Conservation (phyloP, 768 basidiomycete species). For the Megacollybia marginata region DNA sequence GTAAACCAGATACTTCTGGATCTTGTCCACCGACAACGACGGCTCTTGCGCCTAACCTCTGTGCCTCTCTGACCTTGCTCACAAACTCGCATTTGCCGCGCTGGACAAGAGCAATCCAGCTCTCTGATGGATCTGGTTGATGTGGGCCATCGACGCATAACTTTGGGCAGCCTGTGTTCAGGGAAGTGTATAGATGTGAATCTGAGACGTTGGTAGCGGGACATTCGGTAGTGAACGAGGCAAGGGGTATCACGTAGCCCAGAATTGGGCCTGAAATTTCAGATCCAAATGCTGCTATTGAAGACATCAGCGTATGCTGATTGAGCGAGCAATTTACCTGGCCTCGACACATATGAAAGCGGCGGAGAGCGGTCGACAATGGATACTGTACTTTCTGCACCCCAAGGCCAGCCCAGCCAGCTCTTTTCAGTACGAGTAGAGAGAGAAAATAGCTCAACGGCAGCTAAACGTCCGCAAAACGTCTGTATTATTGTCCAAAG, state of each 20-base stretch:
- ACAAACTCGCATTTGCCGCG: slow-evolving; percentile 88
- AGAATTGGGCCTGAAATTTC: slow-evolving; percentile 61
- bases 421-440: slow-evolving; percentile 31
- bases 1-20: slow-evolving; percentile 53
- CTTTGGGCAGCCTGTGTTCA: slow-evolving; percentile 61
- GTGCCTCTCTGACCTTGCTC: slow-evolving; percentile 74
- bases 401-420: slow-evolving; percentile 67
- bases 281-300: slow-evolving; percentile 62
- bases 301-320: slow-evolving; percentile 6
- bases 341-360: slow-evolving; percentile 63
- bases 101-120: slow-evolving; percentile 89
- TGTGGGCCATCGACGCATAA: slow-evolving; percentile 52
- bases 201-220: slow-evolving; percentile 20
- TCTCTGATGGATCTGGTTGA: slow-evolving; percentile 53
- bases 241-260: slow-evolving; percentile 66
- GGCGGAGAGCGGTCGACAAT: slow-evolving; percentile 70
- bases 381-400: slow-evolving; percentile 62
- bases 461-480: too few relatives aligned
- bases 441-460: background rate
- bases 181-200: slow-evolving; percentile 9
- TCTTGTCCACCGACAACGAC: slow-evolving; percentile 89
- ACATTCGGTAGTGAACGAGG: slow-evolving; percentile 57
- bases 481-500: too few relatives aligned
- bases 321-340: slow-evolving; percentile 26
- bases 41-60: slow-evolving; percentile 71